Evolutionary conservation across 257 asterid genomes (phyloP).

Genomic region (Henckelia pumila): DNA sequence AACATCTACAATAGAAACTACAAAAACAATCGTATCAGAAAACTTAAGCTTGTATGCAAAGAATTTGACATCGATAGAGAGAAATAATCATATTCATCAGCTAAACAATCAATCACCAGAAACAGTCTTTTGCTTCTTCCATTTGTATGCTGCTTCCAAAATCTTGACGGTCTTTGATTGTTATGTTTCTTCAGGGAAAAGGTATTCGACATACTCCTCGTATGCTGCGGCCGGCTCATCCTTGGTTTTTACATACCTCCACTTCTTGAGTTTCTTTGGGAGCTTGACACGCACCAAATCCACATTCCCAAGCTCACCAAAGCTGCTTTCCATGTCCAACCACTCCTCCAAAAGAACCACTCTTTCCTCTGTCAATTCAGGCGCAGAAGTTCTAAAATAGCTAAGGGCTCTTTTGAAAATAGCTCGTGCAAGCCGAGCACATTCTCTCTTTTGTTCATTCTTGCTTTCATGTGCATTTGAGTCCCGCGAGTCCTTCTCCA

Average conservation of each 20-base stretch:
- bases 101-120: conserved; percentile 45
- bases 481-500: conserved; percentile 32
- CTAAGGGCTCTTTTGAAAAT: conserved; percentile 73
- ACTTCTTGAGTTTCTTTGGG: conserved; percentile 93
- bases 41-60: no score
- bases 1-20: no score
- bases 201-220: conserved; percentile 79
- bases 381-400: conserved; percentile 66
- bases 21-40: no score
- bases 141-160: conserved; percentile 81
- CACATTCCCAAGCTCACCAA: conserved; percentile 72
- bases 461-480: conserved; percentile 30
- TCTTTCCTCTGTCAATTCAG: conserved; percentile 30
- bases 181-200: conserved; percentile 84
- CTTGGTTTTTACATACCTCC: conserved; percentile 70
- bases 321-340: conserved; percentile 67
- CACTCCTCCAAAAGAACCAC: conserved; percentile 55
- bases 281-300: conserved; percentile 64
- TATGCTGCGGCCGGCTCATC: conserved; percentile 83
- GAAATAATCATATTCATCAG: no score
- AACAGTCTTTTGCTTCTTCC: conserved; percentile 78
- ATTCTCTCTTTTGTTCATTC: conserved; percentile 40
- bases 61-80: no score
- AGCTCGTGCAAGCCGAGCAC: conserved; percentile 76
- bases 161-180: conserved; percentile 66